Conservation (phyloP, 2,329 filamentous ascomycete genomes). For the Cercospora sp. region DNA sequence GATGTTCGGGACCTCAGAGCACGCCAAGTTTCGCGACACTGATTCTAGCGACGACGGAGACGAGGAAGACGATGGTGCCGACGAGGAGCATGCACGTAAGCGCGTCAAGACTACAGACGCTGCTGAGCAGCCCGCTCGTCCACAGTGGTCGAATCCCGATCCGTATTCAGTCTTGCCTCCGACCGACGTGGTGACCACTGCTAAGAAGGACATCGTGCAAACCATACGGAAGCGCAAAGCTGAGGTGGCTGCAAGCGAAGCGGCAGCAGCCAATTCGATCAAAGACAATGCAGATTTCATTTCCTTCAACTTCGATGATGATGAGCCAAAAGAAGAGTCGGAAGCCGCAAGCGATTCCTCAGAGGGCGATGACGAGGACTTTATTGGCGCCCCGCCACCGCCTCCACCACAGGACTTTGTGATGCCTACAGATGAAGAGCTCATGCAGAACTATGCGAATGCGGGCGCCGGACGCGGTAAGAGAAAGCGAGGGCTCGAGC, state of each 20-base stretch:
- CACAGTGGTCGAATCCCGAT: constrained; percentile 95
- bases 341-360: constrained; percentile 27
- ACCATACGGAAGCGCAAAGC: constrained; percentile 87
- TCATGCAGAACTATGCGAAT: constrained; percentile 18
- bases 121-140: constrained; percentile 44
- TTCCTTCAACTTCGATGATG: constrained; percentile 58
- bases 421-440: constrained; percentile 31
- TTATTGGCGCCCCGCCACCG: constrained; percentile 17
- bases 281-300: constrained; percentile 76
- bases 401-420: constrained; percentile 21
- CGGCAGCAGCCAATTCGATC: constrained; percentile 39
- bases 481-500: constrained; percentile 58
- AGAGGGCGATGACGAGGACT: constrained; percentile 42
- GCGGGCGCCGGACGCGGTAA: constrained; percentile 55
- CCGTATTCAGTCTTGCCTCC: constrained; percentile 87
- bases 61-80: constrained; percentile 30
- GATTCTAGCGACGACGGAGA: constrained; percentile 43
- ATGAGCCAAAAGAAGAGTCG: constrained; percentile 33
- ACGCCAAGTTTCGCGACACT: constrained; percentile 46
- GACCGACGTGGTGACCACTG: constrained; percentile 68
- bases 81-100: constrained; percentile 34
- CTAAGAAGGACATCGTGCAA: constrained; percentile 84
- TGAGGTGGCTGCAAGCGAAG: constrained; percentile 57
- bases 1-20: constrained; percentile 45
- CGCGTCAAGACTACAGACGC: constrained; percentile 35